A percentile compares a stretch with the other conserved stretches of the same genome.
These are phyloP conservation scores for Cladobotryum mycophilum DNA, from an alignment of 2,329 filamentous ascomycete species.

Conservation along the genomic window DNA sequence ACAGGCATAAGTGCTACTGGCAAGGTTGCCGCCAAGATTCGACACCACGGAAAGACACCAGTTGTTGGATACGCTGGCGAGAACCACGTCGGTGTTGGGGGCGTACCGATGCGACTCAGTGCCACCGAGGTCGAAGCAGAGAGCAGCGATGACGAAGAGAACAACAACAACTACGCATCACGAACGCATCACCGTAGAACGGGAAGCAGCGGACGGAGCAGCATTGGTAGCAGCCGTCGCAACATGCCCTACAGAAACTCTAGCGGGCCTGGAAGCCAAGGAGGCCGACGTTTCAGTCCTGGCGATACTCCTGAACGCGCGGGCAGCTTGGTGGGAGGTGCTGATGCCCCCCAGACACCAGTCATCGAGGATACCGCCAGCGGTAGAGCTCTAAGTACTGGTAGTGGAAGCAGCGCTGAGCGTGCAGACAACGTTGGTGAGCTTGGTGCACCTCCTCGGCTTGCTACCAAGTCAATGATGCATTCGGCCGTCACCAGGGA, in stretches of 20 bases:
- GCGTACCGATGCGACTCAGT: slow-evolving; percentile 84
- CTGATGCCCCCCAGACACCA: slow-evolving; percentile 18
- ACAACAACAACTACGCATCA: neutral
- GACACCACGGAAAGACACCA: slow-evolving; percentile 76
- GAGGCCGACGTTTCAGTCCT: slow-evolving; percentile 44
- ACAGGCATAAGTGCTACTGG: slow-evolving; percentile 56
- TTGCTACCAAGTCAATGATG: slow-evolving; percentile 54
- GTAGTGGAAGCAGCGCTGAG: slow-evolving; percentile 53
- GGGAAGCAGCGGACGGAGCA: slow-evolving; percentile 71
- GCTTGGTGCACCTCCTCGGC: slow-evolving; percentile 40
- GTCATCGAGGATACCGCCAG: slow-evolving; percentile 37
- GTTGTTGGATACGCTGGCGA: slow-evolving; percentile 71
- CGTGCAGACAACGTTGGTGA: slow-evolving; percentile 56
- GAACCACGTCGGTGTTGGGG: slow-evolving; percentile 68
- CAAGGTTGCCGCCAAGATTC: slow-evolving; percentile 76
- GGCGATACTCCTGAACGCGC: slow-evolving; percentile 50
- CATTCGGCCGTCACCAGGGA: slow-evolving; percentile 54
- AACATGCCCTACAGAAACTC: slow-evolving; percentile 46
- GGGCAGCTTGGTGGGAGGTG: slow-evolving; percentile 44
- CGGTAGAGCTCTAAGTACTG: slow-evolving; percentile 44
- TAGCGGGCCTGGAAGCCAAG: slow-evolving; percentile 36
- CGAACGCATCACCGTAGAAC: slow-evolving; percentile 58
- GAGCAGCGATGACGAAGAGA: slow-evolving; percentile 70
- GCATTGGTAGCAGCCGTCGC: slow-evolving; percentile 47
- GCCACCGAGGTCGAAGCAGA: slow-evolving; percentile 93